Evolutionary conservation across 1,284 basidiomycete genomes (phyloP).

Genomic region (Ustilago xerochloae): DNA sequence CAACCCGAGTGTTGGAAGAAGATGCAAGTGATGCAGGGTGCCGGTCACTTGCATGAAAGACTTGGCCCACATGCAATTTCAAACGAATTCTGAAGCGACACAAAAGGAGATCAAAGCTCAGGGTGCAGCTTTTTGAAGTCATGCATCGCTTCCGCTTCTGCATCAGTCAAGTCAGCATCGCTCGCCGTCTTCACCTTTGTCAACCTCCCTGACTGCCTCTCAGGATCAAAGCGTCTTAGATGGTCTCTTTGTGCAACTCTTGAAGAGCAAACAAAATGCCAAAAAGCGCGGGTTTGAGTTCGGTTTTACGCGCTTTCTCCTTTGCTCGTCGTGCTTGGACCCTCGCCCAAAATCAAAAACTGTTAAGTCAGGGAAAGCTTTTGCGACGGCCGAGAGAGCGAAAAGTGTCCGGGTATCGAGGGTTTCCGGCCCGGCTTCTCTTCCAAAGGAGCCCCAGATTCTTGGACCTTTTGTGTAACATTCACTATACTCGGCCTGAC

Average conservation of each 20-base stretch:
- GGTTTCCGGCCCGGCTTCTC: slow-evolving; percentile 14
- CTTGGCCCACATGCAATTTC: neutral
- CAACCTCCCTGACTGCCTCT: too few relatives aligned
- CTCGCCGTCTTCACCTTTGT: neutral
- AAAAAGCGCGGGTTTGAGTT: neutral
- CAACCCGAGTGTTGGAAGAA: neutral
- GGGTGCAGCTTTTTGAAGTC: neutral
- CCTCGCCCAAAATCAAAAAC: neutral
- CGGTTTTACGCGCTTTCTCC: slow-evolving; percentile 3
- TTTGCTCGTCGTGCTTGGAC: neutral
- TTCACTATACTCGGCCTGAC: slow-evolving; percentile 5
- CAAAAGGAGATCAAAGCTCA: neutral
- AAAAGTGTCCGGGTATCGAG: slow-evolving; percentile 19
- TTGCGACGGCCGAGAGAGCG: slow-evolving; percentile 15
- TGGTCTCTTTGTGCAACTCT: neutral
- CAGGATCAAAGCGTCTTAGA: too few relatives aligned
- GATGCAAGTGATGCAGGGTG: slow-evolving; percentile 13
- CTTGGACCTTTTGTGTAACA: neutral
- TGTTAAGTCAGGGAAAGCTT: neutral
- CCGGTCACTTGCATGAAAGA: slow-evolving; percentile 7
- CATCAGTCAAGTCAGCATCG: too few relatives aligned
- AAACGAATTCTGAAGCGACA: too few relatives aligned
- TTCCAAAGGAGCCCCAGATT: slow-evolving; percentile 4
- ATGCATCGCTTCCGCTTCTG: too few relatives aligned
- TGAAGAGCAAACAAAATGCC: neutral